A percentile compares a stretch with the other conserved stretches of the same genome.
phyloP scores from a whole-genome alignment of 805 yeast species.

The Wickerhamiella siamensis region DNA sequence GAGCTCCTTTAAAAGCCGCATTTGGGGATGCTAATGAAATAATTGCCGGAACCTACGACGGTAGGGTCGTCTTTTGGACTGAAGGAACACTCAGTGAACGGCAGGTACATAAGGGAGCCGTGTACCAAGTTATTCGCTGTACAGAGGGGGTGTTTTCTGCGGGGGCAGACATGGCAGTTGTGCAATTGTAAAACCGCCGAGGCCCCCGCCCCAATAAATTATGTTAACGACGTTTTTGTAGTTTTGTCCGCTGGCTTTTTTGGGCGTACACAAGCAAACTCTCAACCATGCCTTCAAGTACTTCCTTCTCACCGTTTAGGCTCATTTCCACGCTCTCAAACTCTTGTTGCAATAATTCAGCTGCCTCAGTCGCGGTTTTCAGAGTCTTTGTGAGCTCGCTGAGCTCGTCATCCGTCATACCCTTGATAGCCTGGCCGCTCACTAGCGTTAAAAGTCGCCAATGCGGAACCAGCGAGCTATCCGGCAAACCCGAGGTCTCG shows the following conservation, averaged over 20 bases:
- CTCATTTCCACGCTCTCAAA: conserved; percentile 41
- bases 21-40: no score
- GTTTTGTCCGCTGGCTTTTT: conserved; percentile 14
- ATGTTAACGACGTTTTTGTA: conserved; percentile 3
- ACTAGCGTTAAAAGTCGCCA: conserved; percentile 25
- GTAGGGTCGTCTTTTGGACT: no score
- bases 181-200: no score
- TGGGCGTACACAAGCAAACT: conserved; percentile 86
- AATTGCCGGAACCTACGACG: no score
- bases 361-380: conserved; percentile 24
- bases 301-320: conserved; percentile 47
- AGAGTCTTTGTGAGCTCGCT: conserved; percentile 26
- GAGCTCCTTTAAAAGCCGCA: no score
- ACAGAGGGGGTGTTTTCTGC: no score
- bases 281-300: conserved; percentile 79
- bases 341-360: conserved; percentile 30
- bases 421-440: conserved; percentile 25
- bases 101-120: no score
- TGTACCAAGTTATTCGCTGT: no score
- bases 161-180: no score
- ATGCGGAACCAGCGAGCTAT: conserved; percentile 12
- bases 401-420: conserved; percentile 28
- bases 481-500: conserved; percentile 6
- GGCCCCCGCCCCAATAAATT: no score
- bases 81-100: no score